Base-by-base conservation (phyloP, 2,329 filamentous ascomycete genomes). In the Arthrobotrys musiformis region DNA sequence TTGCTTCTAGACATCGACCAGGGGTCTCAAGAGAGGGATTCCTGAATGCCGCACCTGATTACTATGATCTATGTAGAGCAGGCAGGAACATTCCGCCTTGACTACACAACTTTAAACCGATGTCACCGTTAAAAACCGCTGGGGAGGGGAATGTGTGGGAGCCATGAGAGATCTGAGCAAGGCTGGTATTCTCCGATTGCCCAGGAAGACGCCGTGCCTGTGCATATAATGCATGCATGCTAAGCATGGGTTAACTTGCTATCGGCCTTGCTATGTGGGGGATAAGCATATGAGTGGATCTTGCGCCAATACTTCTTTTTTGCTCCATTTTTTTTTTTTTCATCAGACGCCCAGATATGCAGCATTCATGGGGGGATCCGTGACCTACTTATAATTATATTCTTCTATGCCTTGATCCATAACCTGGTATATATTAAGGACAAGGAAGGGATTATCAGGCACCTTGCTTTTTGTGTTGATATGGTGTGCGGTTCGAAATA, bases 381-480 rank as follows among this genome's bases (percentile, higher is more conserved):
- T 58, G 58, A 72, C 35, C 35, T 72, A 37, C 48, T 70, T 64
- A 56, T 72, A 37, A 40, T 70, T 64, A 56, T 48, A 72, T 35
- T 30, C 15, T 37, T n/a, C 19, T 48, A 40, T 48, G 56, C 58
- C 60, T 48, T 72, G 58, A 72, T 63, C 48, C 35, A 64, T 72
- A 64, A 63, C 67, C 67, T 46, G 48, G 58, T 40, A 52, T 40
- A 52, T 13, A 48, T 64, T 70, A 62, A 54, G 40, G 11, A 28
- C 28, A 28, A 52, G 42, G 44, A n/a, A 37, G 19, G 22, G 11
- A 22, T 42, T 46, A 33, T 13, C 13, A 40, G 2, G 37, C 17
- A 5, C 11, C n/a, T 75, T 75, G 70, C 54, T 64, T 72, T 70
- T 70, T 70, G 72, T 50, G 70, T 75, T 75, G 70, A 62, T 30